Base-by-base conservation (phyloP, 768 basidiomycete genomes). In the Podaxis sp. region DNA sequence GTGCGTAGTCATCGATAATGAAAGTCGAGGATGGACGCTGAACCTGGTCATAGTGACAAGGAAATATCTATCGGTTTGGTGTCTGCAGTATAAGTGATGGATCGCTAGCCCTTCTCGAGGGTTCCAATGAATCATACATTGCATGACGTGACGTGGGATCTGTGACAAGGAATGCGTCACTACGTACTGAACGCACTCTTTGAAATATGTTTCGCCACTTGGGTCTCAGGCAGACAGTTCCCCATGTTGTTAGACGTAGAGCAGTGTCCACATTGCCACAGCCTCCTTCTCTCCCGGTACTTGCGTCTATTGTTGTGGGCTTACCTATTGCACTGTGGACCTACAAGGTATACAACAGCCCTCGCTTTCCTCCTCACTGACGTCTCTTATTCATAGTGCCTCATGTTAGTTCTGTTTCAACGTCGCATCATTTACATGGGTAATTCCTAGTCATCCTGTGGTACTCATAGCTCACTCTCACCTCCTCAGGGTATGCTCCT, bases 371-470 rank as follows among this genome's bases (percentile, higher is more conserved):
- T 13, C 33, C 8, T 15, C 15, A 28, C 28, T 44, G 13, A 49
- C 42, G 66, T 65, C 65, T 26, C 17, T 28, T 9, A 39, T 58
- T 8, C 12, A 17, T 64, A 84, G 82, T 82, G 79, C 65, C 38
- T 79, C 2, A 77, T 83, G 74, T 73, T 84, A 69, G 68, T 82
- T 3, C 28, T 81, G 1, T 82, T 84, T 54, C 82, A 84, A 64
- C 75, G 83, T 2, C 77, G 76, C 53, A 76, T 84, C 42, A 82
- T 84, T 22, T 84, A 84, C 69, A 81, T 84, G 77, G 77, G 79
- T 72, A 46, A 28, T 51, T 49, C 8, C 39, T 44, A 26, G 8
- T 12, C 36, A 6, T 26, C 12, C 12, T 26, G 11, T 6, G 17
- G 17, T 38, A 24, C 5, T 38, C 28, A 8, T 51, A 4, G 5